Base-by-base conservation (phyloP, 2,329 filamentous ascomycete species). In the Fusarium sp. region DNA sequence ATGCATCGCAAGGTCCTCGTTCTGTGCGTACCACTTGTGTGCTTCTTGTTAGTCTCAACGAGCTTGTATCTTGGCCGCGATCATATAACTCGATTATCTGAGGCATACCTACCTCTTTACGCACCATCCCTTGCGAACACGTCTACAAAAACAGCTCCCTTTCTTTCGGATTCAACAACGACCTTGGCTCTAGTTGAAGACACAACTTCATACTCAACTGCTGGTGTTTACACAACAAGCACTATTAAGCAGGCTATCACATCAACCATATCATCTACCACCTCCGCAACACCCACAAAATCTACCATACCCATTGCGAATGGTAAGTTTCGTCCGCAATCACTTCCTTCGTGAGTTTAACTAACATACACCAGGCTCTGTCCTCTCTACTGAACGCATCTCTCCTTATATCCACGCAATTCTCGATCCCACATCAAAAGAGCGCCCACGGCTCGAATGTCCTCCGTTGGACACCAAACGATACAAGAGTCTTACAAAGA, bases 361-460 rank as follows among this genome's bases (percentile, higher is more conserved):
- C 42, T 49, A 14, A 55, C 17, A n/a, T 11, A 6, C 24, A 1
- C 81, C 70, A 81, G 80, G 1, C 72, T 83, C 10, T 23, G 30
- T 72, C 17, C 56, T 74, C n/a, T 53, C 64, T 14, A 42, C 65
- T 4, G 44, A 68, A 34, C 65, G 61, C 39, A 67, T 75, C 17
- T 43, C 69, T 9, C 58, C 66, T 8, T 78, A 77, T 39, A 59
- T 76, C 10, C 46, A 73, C 12, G 71, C 77, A 6, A 79, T 79
- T 11, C 52, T 79, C 36, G 57, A 77, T 42, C 68, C 72, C 7
- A 49, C 58, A n/a, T 68, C 73, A 12, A 70, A 68, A 12, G 64
- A 62, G 7, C 63, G 75, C 9, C 62, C 68, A 8, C 67, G 73
- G 1, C 57, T 79, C 3, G 50, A 75, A 21, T 79, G 77, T 30